phyloP scores from a whole-genome alignment of 441 rosid species.

The Arabidopsis hybrid region DNA sequence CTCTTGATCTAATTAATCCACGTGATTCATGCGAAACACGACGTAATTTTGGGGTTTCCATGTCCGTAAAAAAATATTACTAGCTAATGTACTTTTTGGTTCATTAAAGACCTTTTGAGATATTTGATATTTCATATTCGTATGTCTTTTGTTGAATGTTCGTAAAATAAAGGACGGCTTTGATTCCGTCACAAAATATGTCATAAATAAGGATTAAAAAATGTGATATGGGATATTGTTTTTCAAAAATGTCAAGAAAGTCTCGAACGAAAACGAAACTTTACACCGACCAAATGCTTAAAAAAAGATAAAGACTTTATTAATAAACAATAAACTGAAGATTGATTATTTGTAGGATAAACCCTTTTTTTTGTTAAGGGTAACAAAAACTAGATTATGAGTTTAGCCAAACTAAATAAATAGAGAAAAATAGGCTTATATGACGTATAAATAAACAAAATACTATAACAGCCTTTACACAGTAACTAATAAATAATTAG shows the following conservation, averaged over 20 bases:
- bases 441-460: not conserved
- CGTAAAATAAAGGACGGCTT: not conserved
- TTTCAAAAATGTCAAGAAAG: not conserved
- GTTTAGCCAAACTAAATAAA: too few relatives aligned
- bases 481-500: slow-evolving; percentile 6
- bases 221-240: not conserved
- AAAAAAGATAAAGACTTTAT: not conserved
- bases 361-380: too few relatives aligned
- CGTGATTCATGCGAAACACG: slow-evolving; percentile 40
- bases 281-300: slow-evolving; percentile 14
- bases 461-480: not conserved
- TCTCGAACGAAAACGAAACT: not conserved
- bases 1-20: slow-evolving; percentile 20
- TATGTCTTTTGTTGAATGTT: not conserved
- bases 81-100: not conserved
- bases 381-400: too few relatives aligned
- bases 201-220: not conserved
- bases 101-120: not conserved
- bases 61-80: not conserved
- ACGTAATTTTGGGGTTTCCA: not conserved
- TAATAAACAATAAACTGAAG: too few relatives aligned
- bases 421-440: not conserved
- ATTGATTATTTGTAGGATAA: too few relatives aligned
- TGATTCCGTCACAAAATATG: not conserved
- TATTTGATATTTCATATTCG: not conserved